A percentile compares a stretch with the other conserved stretches of the same genome.
phyloP scores from a whole-genome alignment of 2,329 filamentous ascomycete species.

The Dryadomyces sulphureus region DNA sequence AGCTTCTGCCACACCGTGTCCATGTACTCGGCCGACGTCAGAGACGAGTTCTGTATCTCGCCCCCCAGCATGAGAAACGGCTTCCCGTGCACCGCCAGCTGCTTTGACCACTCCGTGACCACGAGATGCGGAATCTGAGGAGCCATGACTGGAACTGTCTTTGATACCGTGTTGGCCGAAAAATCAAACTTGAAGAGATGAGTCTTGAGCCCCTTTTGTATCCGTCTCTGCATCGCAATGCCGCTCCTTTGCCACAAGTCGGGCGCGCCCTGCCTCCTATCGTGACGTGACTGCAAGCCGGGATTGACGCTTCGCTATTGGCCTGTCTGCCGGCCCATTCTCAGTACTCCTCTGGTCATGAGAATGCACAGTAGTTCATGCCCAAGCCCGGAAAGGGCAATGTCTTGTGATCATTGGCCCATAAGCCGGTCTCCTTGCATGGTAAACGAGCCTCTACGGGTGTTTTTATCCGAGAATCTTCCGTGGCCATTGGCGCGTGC shows the following conservation, averaged over 20 bases:
- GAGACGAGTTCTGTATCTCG: slow-evolving; percentile 18
- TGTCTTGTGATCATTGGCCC: neutral
- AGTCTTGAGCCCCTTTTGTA: no score
- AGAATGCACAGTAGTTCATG: neutral
- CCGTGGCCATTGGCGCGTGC: no score
- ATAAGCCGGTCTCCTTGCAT: neutral
- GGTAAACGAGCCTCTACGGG: no score
- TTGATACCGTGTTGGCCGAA: neutral
- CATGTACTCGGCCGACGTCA: slow-evolving; percentile 15
- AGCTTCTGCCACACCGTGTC: slow-evolving; percentile 13
- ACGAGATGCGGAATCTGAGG: neutral
- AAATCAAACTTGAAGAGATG: no score
- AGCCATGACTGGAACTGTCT: neutral
- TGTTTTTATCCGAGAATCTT: no score
- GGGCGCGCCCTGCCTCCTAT: neutral
- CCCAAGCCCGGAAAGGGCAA: neutral
- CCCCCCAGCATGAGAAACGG: slow-evolving; percentile 18
- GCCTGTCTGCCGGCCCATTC: neutral
- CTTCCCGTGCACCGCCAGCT: slow-evolving; percentile 17
- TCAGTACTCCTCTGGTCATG: neutral
- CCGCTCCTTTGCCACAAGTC: no score
- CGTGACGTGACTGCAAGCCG: neutral
- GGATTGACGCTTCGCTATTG: neutral
- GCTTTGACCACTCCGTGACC: slow-evolving; percentile 8
- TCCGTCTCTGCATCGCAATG: no score